Conservation (phyloP, 1,284 basidiomycete genomes). For the Schizopora paradoxa region DNA sequence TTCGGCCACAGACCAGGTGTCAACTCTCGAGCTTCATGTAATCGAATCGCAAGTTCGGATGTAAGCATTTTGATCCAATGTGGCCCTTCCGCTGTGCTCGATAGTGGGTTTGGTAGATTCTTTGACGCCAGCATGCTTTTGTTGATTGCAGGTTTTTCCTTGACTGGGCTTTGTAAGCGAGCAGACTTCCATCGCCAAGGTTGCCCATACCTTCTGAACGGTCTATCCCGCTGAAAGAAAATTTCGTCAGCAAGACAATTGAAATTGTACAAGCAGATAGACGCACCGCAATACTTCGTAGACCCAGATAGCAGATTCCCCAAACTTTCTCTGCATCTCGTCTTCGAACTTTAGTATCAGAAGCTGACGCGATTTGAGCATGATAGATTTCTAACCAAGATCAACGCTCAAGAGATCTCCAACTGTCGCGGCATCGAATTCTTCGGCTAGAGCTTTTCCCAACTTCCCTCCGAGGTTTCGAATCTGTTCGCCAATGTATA, state of each 20-base stretch:
- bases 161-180: constrained; percentile 50
- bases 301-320: constrained; percentile 84
- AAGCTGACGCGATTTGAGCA: neutral
- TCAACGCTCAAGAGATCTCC: constrained; percentile 74
- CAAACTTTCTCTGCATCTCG: constrained; percentile 81
- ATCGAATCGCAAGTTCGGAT: constrained; percentile 80
- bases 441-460: constrained; percentile 79
- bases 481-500: constrained; percentile 49
- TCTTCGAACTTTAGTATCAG: constrained; percentile 38
- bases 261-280: neutral
- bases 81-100: constrained; percentile 64
- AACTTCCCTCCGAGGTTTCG: constrained; percentile 94
- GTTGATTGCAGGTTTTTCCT: constrained; percentile 72
- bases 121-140: constrained; percentile 96
- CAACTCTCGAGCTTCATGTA: constrained; percentile 76
- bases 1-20: constrained; percentile 88
- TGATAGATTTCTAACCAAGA: constrained; percentile 3
- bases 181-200: constrained; percentile 12
- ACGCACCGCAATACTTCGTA: constrained; percentile 74
- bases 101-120: constrained; percentile 78
- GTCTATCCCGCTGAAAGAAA: constrained; percentile 72
- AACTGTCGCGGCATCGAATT: constrained; percentile 86
- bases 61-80: constrained; percentile 92
- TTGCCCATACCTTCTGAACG: constrained; percentile 68
- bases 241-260: neutral